Percentiles rank a stretch among this genome's conserved stretches.
phyloP scores from a whole-genome alignment of 495 filamentous ascomycete species.

The Rostrohypoxylon terebratum region DNA sequence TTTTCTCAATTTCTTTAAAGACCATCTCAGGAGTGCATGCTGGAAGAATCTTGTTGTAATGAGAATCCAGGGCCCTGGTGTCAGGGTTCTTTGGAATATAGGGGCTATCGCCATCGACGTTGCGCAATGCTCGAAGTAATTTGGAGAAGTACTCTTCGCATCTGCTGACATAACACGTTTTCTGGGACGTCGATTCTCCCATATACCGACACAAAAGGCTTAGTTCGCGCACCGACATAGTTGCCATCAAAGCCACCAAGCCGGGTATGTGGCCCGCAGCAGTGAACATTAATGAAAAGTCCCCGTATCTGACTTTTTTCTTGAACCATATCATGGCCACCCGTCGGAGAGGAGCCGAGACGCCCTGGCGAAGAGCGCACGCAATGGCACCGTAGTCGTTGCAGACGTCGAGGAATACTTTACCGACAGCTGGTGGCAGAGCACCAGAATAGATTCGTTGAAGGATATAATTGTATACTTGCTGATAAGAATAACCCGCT shows the following conservation, averaged over 20 bases:
- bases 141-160: conserved; percentile 29
- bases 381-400: conserved; percentile 22
- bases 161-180: too few relatives aligned
- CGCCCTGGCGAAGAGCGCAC: conserved; percentile 25
- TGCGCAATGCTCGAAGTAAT: conserved; percentile 24
- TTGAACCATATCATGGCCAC: conserved; percentile 32
- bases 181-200: conserved; percentile 11
- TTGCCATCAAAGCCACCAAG: conserved; percentile 38
- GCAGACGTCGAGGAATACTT: conserved; percentile 29
- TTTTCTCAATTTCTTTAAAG: not conserved
- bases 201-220: conserved; percentile 35
- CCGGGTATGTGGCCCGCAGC: conserved; percentile 33
- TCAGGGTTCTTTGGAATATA: conserved; percentile 14
- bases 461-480: not conserved
- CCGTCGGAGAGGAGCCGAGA: conserved; percentile 30
- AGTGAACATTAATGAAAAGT: conserved; percentile 30
- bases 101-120: not conserved
- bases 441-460: conserved; percentile 21
- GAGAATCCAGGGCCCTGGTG: conserved; percentile 25
- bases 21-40: conserved; percentile 29
- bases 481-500: not conserved
- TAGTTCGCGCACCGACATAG: conserved; percentile 44
- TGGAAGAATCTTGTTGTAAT: conserved; percentile 38
- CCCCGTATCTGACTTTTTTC: conserved; percentile 10
- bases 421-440: conserved; percentile 27